Percentiles rank a stretch among this genome's conserved stretches.
Evolutionary conservation across 2,329 filamentous ascomycete species (phyloP).

Genomic region (Aspergillus sp.): DNA sequence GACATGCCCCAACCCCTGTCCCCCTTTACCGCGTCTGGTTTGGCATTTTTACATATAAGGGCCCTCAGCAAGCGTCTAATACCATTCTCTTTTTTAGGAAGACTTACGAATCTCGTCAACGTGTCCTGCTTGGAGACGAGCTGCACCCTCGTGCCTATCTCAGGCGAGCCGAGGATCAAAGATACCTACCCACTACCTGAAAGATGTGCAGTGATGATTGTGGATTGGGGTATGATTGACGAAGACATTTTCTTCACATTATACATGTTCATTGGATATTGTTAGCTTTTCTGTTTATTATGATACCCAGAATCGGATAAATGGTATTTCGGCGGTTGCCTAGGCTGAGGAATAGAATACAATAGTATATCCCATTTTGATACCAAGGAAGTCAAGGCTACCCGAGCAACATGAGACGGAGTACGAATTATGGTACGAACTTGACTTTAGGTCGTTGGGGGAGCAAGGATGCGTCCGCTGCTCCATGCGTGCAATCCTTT

Average conservation of each 20-base stretch:
- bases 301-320: conserved; percentile 11
- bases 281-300: conserved; percentile 2
- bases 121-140: conserved; percentile 18
- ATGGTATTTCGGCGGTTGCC: not conserved
- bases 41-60: not conserved
- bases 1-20: not conserved
- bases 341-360: not conserved
- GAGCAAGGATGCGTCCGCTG: not conserved
- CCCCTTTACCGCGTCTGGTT: not conserved
- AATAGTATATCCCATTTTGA: not conserved
- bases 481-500: not conserved
- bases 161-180: conserved; percentile 21
- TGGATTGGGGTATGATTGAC: conserved; percentile 23
- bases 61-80: not conserved
- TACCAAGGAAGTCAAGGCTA: too few species aligned
- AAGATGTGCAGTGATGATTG: conserved; percentile 26
- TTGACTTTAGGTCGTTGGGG: not conserved
- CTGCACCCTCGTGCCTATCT: conserved; percentile 25
- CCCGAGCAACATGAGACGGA: not conserved
- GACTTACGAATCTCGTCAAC: conserved; percentile 12
- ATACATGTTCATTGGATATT: not conserved
- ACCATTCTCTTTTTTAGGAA: conserved; percentile 15
- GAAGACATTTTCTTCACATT: not conserved
- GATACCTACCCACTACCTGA: conserved; percentile 21
- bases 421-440: not conserved